A percentile compares a stretch with the other conserved stretches of the same genome.
Conservation (phyloP, 2,329 filamentous ascomycete species). For the Berkeleyomyces basicola region DNA sequence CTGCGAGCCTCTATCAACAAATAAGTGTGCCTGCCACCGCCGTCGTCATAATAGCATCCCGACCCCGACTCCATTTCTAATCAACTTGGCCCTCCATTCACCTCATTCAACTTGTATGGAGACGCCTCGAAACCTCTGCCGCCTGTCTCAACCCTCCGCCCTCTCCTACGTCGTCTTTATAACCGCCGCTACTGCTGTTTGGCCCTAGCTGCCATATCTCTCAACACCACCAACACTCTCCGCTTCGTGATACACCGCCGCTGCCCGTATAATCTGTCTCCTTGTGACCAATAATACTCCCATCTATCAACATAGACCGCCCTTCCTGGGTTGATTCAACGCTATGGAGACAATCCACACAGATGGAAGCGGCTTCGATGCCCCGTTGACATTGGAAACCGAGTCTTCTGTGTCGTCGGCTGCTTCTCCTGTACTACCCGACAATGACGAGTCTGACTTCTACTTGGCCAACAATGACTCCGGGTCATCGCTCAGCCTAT, state of each 20-base stretch:
- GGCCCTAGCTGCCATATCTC: neutral
- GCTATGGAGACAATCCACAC: neutral
- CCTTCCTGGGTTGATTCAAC: neutral
- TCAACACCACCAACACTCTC: neutral
- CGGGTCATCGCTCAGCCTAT: slow-evolving; percentile 73
- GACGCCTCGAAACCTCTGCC: neutral
- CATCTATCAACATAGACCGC: neutral
- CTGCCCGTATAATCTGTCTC: no score
- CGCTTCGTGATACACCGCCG: no score
- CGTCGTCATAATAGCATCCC: neutral
- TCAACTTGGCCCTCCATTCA: neutral
- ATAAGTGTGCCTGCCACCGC: neutral
- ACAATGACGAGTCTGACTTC: slow-evolving; percentile 88
- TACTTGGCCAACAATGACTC: slow-evolving; percentile 83
- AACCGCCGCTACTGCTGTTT: neutral
- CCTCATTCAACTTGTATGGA: neutral
- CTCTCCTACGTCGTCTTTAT: neutral
- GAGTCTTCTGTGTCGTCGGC: slow-evolving; percentile 45
- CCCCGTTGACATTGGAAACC: slow-evolving; percentile 22
- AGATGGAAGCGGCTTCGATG: slow-evolving; percentile 1
- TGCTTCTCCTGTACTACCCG: slow-evolving; percentile 56
- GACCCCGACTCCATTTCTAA: neutral
- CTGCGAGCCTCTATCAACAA: neutral
- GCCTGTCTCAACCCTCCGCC: neutral
- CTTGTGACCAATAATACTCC: no score